phyloP scores from a whole-genome alignment of 495 filamentous ascomycete species.

The Wilcoxina mikolae region DNA sequence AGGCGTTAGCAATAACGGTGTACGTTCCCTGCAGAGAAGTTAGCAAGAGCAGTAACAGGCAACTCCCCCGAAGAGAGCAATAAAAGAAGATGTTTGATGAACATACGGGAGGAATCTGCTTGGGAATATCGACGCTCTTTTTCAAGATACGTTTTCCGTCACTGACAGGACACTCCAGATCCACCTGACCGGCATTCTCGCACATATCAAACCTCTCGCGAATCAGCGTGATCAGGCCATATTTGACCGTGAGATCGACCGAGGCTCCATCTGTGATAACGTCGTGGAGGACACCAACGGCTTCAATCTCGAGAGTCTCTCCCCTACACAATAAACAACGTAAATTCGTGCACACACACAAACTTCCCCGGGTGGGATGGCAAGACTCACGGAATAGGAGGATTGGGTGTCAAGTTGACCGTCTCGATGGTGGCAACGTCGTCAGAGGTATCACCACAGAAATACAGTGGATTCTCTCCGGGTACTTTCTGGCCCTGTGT shows the following conservation, averaged over 20 bases:
- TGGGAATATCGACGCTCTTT: slow-evolving; percentile 74
- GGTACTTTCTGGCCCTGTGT: slow-evolving; percentile 38
- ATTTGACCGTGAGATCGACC: slow-evolving; percentile 75
- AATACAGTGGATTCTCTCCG: slow-evolving; percentile 59
- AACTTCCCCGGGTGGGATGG: background rate
- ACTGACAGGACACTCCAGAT: slow-evolving; percentile 75
- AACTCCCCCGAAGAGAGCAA: background rate
- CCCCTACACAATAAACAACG: slow-evolving; percentile 41
- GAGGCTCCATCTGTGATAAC: slow-evolving; percentile 60
- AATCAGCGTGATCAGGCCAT: slow-evolving; percentile 79
- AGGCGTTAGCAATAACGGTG: slow-evolving; percentile 73
- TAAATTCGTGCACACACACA: slow-evolving; percentile 12
- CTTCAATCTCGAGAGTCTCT: slow-evolving; percentile 59
- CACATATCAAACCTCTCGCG: slow-evolving; percentile 67
- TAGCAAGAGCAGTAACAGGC: background rate
- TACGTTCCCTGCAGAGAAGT: slow-evolving; percentile 57
- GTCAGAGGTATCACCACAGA: slow-evolving; percentile 48
- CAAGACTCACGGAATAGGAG: slow-evolving; percentile 59
- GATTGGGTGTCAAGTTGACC: slow-evolving; percentile 73
- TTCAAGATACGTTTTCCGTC: slow-evolving; percentile 54
- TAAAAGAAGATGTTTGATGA: background rate
- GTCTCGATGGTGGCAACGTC: slow-evolving; percentile 58
- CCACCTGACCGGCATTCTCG: slow-evolving; percentile 72
- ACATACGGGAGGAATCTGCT: slow-evolving; percentile 75
- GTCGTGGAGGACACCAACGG: slow-evolving; percentile 54